Evolutionary conservation across 2,329 filamentous ascomycete species (phyloP), one percentile per base, ranked within the genome.

Genomic region (Escovopsis weberi): DNA sequence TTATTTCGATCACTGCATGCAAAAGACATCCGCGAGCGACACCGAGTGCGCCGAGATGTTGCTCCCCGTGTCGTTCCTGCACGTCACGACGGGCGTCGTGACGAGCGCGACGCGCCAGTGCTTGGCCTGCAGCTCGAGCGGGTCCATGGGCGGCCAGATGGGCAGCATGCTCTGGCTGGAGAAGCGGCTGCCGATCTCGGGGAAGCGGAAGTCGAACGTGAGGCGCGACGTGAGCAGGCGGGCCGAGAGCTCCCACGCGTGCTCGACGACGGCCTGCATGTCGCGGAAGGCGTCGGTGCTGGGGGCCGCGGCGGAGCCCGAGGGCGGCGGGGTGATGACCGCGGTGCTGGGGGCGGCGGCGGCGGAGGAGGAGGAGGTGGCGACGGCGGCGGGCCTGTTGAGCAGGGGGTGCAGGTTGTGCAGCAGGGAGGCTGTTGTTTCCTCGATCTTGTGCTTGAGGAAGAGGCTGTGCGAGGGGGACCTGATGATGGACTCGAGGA

Each of bases 81-180:
- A 65, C 2, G 70, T 74, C 38, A 76, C 65, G 8, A 69, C 64
- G 1, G 73, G 73, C 0, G 72, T 74, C 5, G 72, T 67, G 26
- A 72, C 68, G 2, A 75, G 60, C 42, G 68, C 66, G n/a, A 77
- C 55, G 5, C 72, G 66, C 57, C 62, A 68, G 50, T 74, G 70
- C 50, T 63, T 63, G 6, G 62, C 57, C 57, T 74, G 70, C 18
- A 75, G 55, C 41, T 66, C 59, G 43, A 61, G 53, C 0, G 64
- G 58, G 33, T 67, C 60, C 26, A 59, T 50, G 33, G 53, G 48
- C 23, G 62, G 61, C 55, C 71, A 70, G 46, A 71, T 60, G 42
- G 48, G 64, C 38, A 59, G 56, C 66, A 71, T 77, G 48, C 59
- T 63, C 49, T 69, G 61, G 44, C 60, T 61, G 12, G 56, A 63